Base-by-base conservation (phyloP, 2,329 filamentous ascomycete species). In the Trichoderma koningiopsis region DNA sequence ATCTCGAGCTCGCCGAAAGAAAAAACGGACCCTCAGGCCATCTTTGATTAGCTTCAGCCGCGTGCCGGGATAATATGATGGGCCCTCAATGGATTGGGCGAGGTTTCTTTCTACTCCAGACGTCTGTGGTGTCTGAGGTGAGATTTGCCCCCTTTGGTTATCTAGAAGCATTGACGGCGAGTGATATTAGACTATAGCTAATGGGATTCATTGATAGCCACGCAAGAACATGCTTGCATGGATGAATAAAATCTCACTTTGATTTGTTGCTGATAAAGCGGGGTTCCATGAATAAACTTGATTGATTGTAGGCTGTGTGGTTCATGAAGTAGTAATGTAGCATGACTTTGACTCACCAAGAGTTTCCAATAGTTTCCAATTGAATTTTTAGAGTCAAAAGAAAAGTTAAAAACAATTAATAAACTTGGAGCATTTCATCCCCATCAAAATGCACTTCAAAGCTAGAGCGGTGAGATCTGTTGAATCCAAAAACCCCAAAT, bases 1-100 rank as follows among this genome's bases (percentile, higher is more conserved):
- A 58, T 67, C 27, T 67, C 53, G 53, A 59, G 63, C 63, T 67
- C 63, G 63, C 63, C 63, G 63, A 49, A 24, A 49, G 40, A 47
- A 67, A 67, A 47, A 22, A 59, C 27, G 53, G 37, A 43, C 49
- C 61, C 33, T 27, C 37, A 47, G n/a, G 27, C 62, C 33, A 35
- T 33, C 52, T 57, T 58, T 27, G 16, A 40, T 40, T 55, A 24
- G 19, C 16, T 19, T 43, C 22, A 33, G 22, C 31, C 31, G 31
- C 13, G 19, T 53, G 47, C 47, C 33, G 27, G 37, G 47, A 27
- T 49, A 13, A 63, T 47, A 56, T 22, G 35, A 40, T 31, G 47
- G 22, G 61, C 24, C 47, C 27, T 47, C 13, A 29, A 40, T 33
- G 22, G 16, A 10, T 56, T 56, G 53, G 37, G 19, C 19, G 19